These are phyloP conservation scores for Pythium phragmitis DNA, from an alignment of 352 stramenopile genomes.

Conservation along the genomic window DNA sequence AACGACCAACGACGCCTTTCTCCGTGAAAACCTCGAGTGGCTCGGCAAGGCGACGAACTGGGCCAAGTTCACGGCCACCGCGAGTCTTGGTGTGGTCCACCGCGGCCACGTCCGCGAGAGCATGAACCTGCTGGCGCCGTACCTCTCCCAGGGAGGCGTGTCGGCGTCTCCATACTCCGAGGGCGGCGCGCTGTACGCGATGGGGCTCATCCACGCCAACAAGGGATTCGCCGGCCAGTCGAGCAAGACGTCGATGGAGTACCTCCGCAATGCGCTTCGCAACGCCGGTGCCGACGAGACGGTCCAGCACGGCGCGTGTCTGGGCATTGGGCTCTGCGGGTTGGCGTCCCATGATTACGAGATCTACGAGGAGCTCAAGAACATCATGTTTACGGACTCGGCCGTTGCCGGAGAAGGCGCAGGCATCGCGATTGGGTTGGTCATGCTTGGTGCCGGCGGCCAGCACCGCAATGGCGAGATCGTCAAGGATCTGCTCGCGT, in stretches of 20 bases:
- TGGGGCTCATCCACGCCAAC: conserved; percentile 98
- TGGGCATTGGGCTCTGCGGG: conserved; percentile 96
- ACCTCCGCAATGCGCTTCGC: conserved; percentile 80
- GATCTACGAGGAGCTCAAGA: conserved; percentile 97
- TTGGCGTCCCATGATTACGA: conserved; percentile 94
- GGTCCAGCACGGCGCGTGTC: conserved; percentile 96
- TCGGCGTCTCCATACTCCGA: conserved; percentile 95
- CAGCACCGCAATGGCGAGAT: conserved; percentile 83
- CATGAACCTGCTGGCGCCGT: conserved; percentile 97
- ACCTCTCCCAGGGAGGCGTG: conserved; percentile 92
- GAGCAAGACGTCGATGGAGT: conserved; percentile 83
- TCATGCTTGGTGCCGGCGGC: conserved; percentile 93
- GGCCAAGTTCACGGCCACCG: conserved; percentile 99
- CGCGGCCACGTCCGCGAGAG: conserved; percentile 97
- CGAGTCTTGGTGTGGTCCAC: conserved; percentile 98
- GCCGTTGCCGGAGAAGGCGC: conserved; percentile 97
- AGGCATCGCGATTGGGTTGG: conserved; percentile 97
- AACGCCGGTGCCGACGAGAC: conserved; percentile 94
- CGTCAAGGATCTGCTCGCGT: conserved; percentile 95
- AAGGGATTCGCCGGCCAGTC: conserved; percentile 88
- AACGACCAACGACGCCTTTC: conserved; percentile 97
- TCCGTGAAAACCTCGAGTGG: conserved; percentile 99
- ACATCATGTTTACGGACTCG: conserved; percentile 97
- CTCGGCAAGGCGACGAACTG: conserved; percentile 99
- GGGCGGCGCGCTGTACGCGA: conserved; percentile 96